Evolutionary conservation across 148 eudicot species (phyloP).

Genomic region (Mesembryanthemum crystallinum): DNA sequence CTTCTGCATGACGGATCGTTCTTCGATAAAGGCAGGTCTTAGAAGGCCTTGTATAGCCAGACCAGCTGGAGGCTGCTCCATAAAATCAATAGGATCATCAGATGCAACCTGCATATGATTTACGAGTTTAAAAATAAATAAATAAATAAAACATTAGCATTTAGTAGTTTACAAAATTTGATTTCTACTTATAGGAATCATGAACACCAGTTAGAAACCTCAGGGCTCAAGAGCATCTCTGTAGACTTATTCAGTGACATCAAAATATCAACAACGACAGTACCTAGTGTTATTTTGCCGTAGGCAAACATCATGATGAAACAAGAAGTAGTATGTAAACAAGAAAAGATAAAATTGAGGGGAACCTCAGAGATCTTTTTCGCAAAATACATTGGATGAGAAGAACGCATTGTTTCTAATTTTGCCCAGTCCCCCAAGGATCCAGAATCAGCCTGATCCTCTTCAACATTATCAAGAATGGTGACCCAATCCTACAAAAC

Average conservation of each 20-base stretch:
- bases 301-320: background rate
- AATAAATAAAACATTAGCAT: conserved; percentile 1
- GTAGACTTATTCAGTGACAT: background rate
- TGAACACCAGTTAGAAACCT: background rate
- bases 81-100: conserved; percentile 76
- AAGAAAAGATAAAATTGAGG: background rate
- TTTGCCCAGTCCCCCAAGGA: conserved; percentile 96
- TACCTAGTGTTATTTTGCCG: background rate
- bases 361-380: conserved; percentile 70
- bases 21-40: conserved; percentile 85
- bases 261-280: background rate
- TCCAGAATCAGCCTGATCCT: conserved; percentile 60
- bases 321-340: background rate
- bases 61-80: conserved; percentile 89
- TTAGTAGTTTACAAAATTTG: background rate
- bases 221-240: background rate
- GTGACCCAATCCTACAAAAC: conserved; percentile 78
- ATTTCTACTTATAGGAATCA: background rate
- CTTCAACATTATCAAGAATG: conserved; percentile 71
- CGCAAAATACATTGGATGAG: conserved; percentile 97
- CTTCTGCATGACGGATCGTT: conserved; percentile 64
- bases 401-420: conserved; percentile 86
- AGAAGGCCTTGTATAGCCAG: conserved; percentile 80
- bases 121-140: background rate
- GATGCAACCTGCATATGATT: conserved; percentile 47